These are phyloP conservation scores for Artemisia argyi DNA, from an alignment of 129 eudicot species.

Conservation along the genomic window DNA sequence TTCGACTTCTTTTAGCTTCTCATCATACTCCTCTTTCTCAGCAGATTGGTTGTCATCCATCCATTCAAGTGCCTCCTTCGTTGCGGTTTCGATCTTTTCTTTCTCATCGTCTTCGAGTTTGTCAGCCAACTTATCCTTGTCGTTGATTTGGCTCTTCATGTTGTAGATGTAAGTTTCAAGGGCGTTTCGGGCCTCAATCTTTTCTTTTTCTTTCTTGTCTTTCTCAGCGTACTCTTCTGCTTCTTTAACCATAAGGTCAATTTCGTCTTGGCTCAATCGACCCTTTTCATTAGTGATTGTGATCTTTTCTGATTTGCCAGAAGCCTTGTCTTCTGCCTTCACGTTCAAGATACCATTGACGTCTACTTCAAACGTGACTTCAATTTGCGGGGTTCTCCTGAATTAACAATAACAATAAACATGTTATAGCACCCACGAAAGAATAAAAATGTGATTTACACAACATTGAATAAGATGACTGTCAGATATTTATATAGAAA, in stretches of 20 bases:
- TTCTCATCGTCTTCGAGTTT: slow-evolving; percentile 55
- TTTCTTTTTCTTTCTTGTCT: slow-evolving; percentile 61
- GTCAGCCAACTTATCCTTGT: slow-evolving; percentile 56
- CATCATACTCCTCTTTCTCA: slow-evolving; percentile 57
- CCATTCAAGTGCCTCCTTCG: slow-evolving; percentile 57
- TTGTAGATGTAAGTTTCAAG: slow-evolving; percentile 56
- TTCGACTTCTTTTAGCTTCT: slow-evolving; percentile 61
- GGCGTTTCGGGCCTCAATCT: slow-evolving; percentile 52
- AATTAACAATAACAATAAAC: not conserved
- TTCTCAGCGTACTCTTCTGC: slow-evolving; percentile 65
- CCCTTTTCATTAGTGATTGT: slow-evolving; percentile 63
- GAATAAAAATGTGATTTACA: too few species aligned
- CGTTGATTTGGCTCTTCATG: slow-evolving; percentile 57
- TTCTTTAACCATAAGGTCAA: slow-evolving; percentile 54
- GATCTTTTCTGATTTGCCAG: slow-evolving; percentile 61
- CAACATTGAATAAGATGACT: too few species aligned
- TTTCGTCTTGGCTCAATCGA: slow-evolving; percentile 63
- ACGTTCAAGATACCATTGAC: slow-evolving; percentile 63
- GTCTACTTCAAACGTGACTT: slow-evolving; percentile 64
- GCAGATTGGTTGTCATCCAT: slow-evolving; percentile 54
- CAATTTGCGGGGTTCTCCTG: slow-evolving; percentile 65
- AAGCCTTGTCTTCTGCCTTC: slow-evolving; percentile 55
- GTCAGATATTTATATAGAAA: too few species aligned
- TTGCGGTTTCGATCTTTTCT: slow-evolving; percentile 47
- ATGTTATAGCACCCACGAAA: too few species aligned